These are phyloP conservation scores for Ailanthus altissimus DNA, from an alignment of 345 rosid genomes.

Conservation along the genomic window DNA sequence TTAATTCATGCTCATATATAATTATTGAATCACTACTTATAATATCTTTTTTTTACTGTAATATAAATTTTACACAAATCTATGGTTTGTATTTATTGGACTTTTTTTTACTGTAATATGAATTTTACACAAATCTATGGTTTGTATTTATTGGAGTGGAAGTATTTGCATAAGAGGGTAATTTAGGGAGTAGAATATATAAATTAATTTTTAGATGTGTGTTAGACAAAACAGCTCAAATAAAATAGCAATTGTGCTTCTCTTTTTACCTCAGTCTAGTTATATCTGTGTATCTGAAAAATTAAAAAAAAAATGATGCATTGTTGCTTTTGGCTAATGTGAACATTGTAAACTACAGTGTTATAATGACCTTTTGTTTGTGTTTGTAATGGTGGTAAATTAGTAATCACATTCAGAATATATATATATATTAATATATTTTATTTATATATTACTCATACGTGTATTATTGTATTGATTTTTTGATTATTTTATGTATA, in stretches of 20 bases:
- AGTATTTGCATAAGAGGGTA: background rate
- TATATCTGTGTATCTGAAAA: too few species aligned
- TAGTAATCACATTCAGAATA: too few species aligned
- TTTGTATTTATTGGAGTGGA: background rate
- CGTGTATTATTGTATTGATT: too few species aligned
- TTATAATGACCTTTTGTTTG: background rate
- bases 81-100: background rate
- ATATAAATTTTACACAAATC: background rate
- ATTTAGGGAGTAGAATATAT: background rate
- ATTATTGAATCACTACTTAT: too few species aligned
- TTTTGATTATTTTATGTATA: too few species aligned
- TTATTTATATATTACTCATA: too few species aligned
- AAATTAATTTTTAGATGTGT: background rate
- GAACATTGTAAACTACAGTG: background rate
- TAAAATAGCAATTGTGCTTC: background rate
- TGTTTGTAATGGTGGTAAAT: too few species aligned
- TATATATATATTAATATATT: too few species aligned
- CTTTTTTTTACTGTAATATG: background rate
- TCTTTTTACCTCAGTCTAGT: too few species aligned
- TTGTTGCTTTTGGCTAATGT: background rate
- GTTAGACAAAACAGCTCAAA: background rate
- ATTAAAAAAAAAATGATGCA: background rate
- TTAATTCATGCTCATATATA: too few species aligned
- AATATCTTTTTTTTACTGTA: too few species aligned
- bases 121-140: background rate